Percentiles rank a stretch among this genome's conserved stretches.
Evolutionary conservation across 108 stramenopile species (phyloP).

Genomic region (Poteriospumella lacustris): DNA sequence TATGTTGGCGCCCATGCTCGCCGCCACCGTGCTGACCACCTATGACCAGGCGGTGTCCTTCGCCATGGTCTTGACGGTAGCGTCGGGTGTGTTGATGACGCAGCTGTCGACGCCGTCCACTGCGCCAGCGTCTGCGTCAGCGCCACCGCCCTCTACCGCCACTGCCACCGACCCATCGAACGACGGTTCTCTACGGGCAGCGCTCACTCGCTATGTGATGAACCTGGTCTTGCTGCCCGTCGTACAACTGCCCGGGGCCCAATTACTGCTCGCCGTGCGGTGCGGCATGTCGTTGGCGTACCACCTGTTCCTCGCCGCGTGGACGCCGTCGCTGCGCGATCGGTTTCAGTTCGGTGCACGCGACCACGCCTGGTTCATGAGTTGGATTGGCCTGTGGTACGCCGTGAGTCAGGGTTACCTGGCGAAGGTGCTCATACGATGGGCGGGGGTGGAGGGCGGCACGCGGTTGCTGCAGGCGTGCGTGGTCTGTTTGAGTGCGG

Average conservation of each 20-base stretch:
- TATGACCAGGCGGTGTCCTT: neutral
- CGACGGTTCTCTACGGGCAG: no score
- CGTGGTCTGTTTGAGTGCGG: conserved; percentile 51
- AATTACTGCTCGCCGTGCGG: conserved; percentile 56
- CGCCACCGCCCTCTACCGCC: no score
- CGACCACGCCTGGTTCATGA: conserved; percentile 70
- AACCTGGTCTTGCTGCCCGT: conserved; percentile 45
- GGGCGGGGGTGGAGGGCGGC: conserved; percentile 46
- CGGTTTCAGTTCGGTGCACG: conserved; percentile 69
- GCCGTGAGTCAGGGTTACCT: conserved; percentile 71
- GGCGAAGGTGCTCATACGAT: conserved; percentile 57
- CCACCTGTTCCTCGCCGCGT: conserved; percentile 73
- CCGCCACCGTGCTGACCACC: neutral
- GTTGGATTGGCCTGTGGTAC: conserved; percentile 68
- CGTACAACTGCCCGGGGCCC: conserved; percentile 59
- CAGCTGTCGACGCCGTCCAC: neutral
- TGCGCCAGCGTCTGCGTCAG: neutral
- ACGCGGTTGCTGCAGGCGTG: conserved; percentile 59
- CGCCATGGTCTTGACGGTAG: neutral
- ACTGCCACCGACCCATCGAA: no score
- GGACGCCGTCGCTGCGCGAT: conserved; percentile 63
- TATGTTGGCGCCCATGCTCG: neutral
- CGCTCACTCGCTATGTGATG: no score
- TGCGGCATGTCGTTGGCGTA: conserved; percentile 67
- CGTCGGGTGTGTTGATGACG: neutral